Conservation (phyloP, 2,329 filamentous ascomycete species). For the Phaeoacremonium minimum region DNA sequence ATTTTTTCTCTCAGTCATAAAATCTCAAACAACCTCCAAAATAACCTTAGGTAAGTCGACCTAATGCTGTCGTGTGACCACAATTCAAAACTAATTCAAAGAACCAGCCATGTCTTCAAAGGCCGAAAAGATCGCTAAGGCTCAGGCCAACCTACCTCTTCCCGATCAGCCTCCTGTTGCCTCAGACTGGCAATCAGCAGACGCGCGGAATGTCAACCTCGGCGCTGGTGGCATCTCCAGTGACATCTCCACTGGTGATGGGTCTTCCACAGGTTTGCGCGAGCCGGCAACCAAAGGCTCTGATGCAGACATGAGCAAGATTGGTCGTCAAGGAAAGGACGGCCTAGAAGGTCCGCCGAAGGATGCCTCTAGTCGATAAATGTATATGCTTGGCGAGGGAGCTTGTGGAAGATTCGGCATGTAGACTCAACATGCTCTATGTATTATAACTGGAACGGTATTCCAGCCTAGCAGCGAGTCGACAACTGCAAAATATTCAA, state of each 20-base stretch:
- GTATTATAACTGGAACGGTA: too few relatives aligned
- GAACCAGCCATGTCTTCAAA: constrained; percentile 44
- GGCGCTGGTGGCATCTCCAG: constrained; percentile 55
- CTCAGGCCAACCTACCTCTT: constrained; percentile 69
- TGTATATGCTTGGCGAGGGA: constrained; percentile 1
- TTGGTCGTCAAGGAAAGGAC: constrained; percentile 63
- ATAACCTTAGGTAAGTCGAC: too few relatives aligned
- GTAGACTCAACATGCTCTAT: too few relatives aligned
- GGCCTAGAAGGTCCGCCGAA: constrained; percentile 50
- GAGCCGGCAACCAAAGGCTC: constrained; percentile 53
- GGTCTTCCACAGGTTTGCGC: constrained; percentile 47
- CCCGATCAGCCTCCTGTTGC: constrained; percentile 72
- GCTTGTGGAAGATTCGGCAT: not conserved
- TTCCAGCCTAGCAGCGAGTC: too few relatives aligned
- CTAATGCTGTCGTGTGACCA: too few relatives aligned
- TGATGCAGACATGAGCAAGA: constrained; percentile 51
- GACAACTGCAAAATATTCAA: too few relatives aligned
- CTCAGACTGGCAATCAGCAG: constrained; percentile 75
- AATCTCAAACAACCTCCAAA: too few relatives aligned
- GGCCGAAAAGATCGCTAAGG: constrained; percentile 60
- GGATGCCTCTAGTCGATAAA: constrained; percentile 50
- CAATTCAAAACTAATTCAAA: too few relatives aligned
- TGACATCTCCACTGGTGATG: constrained; percentile 46
- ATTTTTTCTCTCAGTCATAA: too few relatives aligned
- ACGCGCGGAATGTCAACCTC: constrained; percentile 65